Conservation (phyloP, 345 rosid genomes). For the Cardamine resedifolia region DNA sequence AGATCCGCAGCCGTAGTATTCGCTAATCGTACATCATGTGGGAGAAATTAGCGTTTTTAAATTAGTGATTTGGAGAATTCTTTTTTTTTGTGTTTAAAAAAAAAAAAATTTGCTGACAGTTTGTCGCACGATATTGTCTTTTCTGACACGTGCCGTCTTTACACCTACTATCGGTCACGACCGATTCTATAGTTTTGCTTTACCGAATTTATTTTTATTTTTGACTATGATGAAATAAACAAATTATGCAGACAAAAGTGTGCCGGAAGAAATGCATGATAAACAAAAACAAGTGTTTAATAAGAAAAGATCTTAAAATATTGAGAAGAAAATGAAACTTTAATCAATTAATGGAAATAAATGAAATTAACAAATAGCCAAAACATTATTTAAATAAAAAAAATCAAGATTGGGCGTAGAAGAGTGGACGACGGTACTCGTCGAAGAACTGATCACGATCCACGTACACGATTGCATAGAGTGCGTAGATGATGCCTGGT, state of each 20-base stretch:
- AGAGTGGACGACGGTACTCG: slow-evolving; percentile 85
- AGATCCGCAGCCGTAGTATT: neutral
- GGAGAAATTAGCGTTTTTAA: neutral
- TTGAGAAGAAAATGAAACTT: neutral
- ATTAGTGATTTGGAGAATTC: neutral
- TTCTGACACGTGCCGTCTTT: neutral
- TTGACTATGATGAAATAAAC: slow-evolving; percentile 1
- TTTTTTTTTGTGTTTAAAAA: neutral
- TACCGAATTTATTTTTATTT: neutral
- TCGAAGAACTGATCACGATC: slow-evolving; percentile 83
- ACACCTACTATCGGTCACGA: slow-evolving; percentile 4
- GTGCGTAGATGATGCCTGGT: slow-evolving; percentile 89
- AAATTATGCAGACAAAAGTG: slow-evolving; percentile 2
- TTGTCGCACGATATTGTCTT: neutral
- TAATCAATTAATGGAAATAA: neutral
- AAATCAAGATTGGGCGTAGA: slow-evolving; percentile 30
- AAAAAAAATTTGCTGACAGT: neutral
- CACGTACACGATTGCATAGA: slow-evolving; percentile 81
- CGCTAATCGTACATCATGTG: neutral
- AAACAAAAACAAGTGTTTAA: neutral
- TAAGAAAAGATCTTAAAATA: neutral
- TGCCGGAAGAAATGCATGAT: neutral
- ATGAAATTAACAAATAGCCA: neutral
- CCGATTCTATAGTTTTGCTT: slow-evolving; percentile 15
- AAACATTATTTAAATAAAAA: neutral